A percentile compares a stretch with the other conserved stretches of the same genome.
These are phyloP conservation scores for Magnolia officinalis DNA, from an alignment of 164 flowering plant genomes.

Conservation along the genomic window DNA sequence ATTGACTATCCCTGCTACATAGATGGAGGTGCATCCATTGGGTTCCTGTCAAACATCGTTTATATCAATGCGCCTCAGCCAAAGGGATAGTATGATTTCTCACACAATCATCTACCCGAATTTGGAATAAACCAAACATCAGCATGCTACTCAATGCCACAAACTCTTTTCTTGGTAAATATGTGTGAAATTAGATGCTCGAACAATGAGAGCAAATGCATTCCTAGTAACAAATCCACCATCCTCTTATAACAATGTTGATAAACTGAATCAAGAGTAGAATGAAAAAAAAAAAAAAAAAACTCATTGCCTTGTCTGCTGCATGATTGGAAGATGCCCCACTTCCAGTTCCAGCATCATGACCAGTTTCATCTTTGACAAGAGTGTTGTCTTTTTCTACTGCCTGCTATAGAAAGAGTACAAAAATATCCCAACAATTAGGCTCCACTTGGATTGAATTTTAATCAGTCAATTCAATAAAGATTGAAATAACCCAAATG, in stretches of 20 bases:
- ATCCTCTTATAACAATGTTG: background rate
- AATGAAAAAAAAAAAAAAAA: background rate
- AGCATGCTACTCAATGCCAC: background rate
- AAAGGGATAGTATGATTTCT: background rate
- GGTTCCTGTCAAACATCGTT: background rate
- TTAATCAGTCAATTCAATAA: background rate
- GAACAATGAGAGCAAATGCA: background rate
- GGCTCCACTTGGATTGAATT: background rate
- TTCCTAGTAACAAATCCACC: background rate
- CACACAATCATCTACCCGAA: background rate
- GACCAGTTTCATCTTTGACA: constrained; percentile 27
- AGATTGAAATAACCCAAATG: background rate
- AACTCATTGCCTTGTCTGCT: constrained; percentile 19
- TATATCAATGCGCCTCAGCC: background rate
- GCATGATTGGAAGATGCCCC: constrained; percentile 23
- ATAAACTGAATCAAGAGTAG: background rate
- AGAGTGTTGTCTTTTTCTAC: constrained; percentile 26
- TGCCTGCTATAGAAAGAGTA: constrained; percentile 22
- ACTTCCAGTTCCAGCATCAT: constrained; percentile 23
- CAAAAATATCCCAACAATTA: background rate
- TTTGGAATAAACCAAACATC: background rate
- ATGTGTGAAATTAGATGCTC: background rate
- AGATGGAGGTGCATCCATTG: background rate
- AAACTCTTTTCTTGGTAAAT: background rate
- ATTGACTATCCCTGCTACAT: too few species aligned